Evolutionary conservation across 148 eudicot species (phyloP), one percentile per base, ranked within the genome.

Genomic region (Camellia sinensis): DNA sequence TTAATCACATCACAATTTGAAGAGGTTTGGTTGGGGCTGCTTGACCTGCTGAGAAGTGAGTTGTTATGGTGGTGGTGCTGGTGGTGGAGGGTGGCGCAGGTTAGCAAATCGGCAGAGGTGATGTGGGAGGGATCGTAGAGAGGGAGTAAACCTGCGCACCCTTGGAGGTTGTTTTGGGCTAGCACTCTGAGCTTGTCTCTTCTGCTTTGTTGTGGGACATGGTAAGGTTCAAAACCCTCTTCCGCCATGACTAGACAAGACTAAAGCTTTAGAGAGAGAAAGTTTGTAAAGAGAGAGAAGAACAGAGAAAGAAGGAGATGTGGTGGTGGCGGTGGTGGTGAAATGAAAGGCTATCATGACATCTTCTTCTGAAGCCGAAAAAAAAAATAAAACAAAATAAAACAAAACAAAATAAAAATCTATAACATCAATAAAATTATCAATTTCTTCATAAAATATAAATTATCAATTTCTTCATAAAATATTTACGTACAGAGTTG

Each of bases 121-220:
- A 84, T 44, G 21, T 78, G 79, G 0, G 86, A 79, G 4, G 86
- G 91, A 77, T 89, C 91, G 52, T 83, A 83, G 40, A 89, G 67
- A 65, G 90, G 90, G 48, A 80, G 82, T 40, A 80, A 72, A 84
- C 84, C 75, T 18, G 85, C 77, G 71, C 71, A 66, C 56, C 67
- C 76, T 14, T 83, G 86, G 63, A 78, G 82, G 72, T 59, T 21
- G 82, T 17, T 76, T 17, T 21, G 72, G 62, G 10, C 73, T 44
- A 79, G 15, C 37, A 82, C 84, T 73, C 97, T 86, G 9, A 93
- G 91, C 84, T 89, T 89, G 48, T 86, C 89, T 43, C 90, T 83
- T 73, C 92, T 83, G 70, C 89, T 83, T 84, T 89, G 92, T 59
- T 89, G 92, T 41, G 92, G 89, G 75, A 89, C 89, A 82, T 89